Evolutionary conservation across 345 rosid species (phyloP).

Genomic region (Linum usitatissimum): DNA sequence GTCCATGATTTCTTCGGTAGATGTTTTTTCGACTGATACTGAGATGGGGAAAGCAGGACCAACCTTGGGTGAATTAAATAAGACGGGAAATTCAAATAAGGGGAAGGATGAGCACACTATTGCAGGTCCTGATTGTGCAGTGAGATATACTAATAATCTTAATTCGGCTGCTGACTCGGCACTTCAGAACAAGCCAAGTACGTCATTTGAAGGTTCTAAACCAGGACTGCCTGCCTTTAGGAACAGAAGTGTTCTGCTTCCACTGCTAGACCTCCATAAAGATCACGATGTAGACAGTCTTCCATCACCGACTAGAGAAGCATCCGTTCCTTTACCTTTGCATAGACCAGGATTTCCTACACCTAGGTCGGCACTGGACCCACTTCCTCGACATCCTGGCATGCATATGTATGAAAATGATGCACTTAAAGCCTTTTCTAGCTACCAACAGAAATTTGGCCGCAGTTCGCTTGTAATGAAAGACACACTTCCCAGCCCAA

Average conservation of each 20-base stretch:
- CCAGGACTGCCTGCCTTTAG: slow-evolving; percentile 30
- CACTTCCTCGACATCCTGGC: slow-evolving; percentile 30
- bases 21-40: slow-evolving; percentile 16
- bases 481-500: slow-evolving; percentile 86
- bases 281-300: slow-evolving; percentile 91
- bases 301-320: slow-evolving; percentile 87
- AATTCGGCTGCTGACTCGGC: slow-evolving; percentile 16
- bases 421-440: slow-evolving; percentile 63
- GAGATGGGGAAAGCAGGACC: slow-evolving; percentile 27
- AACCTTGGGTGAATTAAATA: not conserved
- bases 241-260: slow-evolving; percentile 44
- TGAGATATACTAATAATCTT: slow-evolving; percentile 7
- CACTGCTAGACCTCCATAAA: slow-evolving; percentile 87
- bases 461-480: slow-evolving; percentile 29
- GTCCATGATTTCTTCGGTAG: slow-evolving; percentile 28
- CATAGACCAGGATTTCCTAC: slow-evolving; percentile 24
- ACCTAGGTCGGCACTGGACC: slow-evolving; percentile 26
- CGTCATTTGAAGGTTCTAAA: slow-evolving; percentile 29
- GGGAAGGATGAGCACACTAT: slow-evolving; percentile 23
- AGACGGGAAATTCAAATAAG: slow-evolving; percentile 12
- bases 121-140: slow-evolving; percentile 16
- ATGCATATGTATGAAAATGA: slow-evolving; percentile 60
- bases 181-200: slow-evolving; percentile 23
- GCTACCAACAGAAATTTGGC: slow-evolving; percentile 68
- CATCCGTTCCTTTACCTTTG: slow-evolving; percentile 38